Evolutionary conservation across 2,329 filamentous ascomycete species (phyloP), one percentile per base, ranked within the genome.

Genomic region (Fusarium dimerum): DNA sequence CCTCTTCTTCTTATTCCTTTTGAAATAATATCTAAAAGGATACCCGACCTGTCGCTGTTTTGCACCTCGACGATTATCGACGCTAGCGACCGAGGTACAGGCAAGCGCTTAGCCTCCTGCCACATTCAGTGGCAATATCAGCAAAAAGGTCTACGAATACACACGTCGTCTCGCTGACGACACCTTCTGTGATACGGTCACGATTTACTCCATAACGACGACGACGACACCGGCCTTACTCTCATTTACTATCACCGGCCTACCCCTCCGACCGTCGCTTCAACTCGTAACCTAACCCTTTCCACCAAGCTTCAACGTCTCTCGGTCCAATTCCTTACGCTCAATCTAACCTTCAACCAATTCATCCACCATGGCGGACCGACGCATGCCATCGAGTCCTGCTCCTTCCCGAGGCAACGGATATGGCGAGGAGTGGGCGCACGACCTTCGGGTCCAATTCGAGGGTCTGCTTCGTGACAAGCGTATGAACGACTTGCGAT

Each of bases 391-490:
- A 52, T 65, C 65, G 59, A 62, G 63, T 59, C 61, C 68, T 41
- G 63, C 61, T 50, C 61, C 63, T 48, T 57, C 60, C 34, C 55
- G 66, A 41, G 63, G 65, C 57, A 71, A 65, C 39, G 75, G 78
- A 7, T 82, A 84, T 64, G 87, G 87, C 67, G 88, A 92, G 67
- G 81, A 83, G 66, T 90, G 87, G 85, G 90, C 92, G 26, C 81
- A 84, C 65, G 89, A 92, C 54, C 77, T 97, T 65, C 87, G 89
- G 47, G 77, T 88, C 65, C 88, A 91, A 67, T 97, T 97, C 71
- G 90, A 96, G 70, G 88, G 92, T 59, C 78, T 96, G 55, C 80
- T 97, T 67, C 88, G 90, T 70, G 91, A 89, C 52, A 92, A 90
- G 77, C 85, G 92, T 71, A 85, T 96, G 78, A 92, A 90, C 70